Base-by-base conservation (phyloP, 2,329 filamentous ascomycete species). In the Nemania abortiva region DNA sequence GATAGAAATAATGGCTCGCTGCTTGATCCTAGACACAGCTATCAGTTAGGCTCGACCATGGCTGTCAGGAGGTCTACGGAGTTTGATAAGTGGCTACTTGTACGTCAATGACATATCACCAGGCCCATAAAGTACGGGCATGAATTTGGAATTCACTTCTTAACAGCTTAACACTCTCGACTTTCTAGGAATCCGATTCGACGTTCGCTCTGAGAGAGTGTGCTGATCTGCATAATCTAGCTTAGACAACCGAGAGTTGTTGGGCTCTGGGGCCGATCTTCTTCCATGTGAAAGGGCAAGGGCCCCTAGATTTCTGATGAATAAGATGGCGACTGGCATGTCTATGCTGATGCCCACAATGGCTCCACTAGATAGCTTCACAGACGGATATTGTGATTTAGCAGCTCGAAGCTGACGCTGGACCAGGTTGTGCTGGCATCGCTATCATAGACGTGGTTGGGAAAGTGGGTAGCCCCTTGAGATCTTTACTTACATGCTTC, bases 211-310 rank as follows among this genome's bases (percentile, higher is more conserved):
- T 9, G 4, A 34, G 31, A 34, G 5, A 34, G 31, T 9, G 9
- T 34, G 9, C 9, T 5, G 31, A 34, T 34, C 27, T 31, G 10
- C 47, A 15, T n/a, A 31, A 53, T 61, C 22, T 20, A n/a, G 13
- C 31, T 29, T 22, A 42, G 6, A n/a, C 20, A 50, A 1, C n/a
- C 2, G 31, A 20, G 37, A 3, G 7, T 47, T n/a, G 15, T 47
- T 47, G 42, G 18, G n/a, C 15, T 45, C 53, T 22, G 5, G 2
- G 10, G 22, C 13, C 29, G 29, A 6, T 20, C 34, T 3, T 42
- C 5, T 61, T 50, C 58, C 47, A 61, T 20, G 31, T 27, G 47
- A 53, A 15, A 53, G 45, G 10, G 29, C n/a, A 10, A 61, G 29
- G 13, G 39, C 52, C 3, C 45, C 58, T 3, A 27, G 58, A 5